These are phyloP conservation scores for Sporothrix euskadiensis DNA, from an alignment of 2,329 filamentous ascomycete genomes.

Conservation along the genomic window DNA sequence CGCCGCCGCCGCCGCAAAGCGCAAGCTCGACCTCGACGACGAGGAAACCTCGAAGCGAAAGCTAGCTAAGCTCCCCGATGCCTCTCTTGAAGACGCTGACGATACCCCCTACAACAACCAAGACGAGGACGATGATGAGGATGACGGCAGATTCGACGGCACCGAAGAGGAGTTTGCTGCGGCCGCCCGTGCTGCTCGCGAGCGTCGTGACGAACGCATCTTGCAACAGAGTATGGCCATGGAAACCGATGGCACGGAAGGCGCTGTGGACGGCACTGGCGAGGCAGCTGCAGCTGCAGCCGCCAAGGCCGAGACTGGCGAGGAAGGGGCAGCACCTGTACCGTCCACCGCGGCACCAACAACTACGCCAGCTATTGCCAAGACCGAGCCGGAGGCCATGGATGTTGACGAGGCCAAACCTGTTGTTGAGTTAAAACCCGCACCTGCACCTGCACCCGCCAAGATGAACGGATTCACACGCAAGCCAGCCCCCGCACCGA, in stretches of 20 bases:
- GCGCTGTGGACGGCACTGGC: background rate
- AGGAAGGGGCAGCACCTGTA: slow-evolving; percentile 31
- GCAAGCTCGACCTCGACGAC: slow-evolving; percentile 81
- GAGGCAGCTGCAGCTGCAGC: slow-evolving; percentile 33
- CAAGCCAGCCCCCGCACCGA: background rate
- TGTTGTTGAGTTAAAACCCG: background rate
- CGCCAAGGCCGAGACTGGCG: slow-evolving; percentile 28
- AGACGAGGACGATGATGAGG: slow-evolving; percentile 67
- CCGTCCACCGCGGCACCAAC: slow-evolving; percentile 23
- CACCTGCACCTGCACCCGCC: background rate
- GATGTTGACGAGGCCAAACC: slow-evolving; percentile 49
- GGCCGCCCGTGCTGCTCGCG: slow-evolving; percentile 79
- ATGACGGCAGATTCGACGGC: slow-evolving; percentile 73
- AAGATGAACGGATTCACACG: slow-evolving; percentile 2
- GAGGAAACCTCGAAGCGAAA: slow-evolving; percentile 85
- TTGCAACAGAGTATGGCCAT: slow-evolving; percentile 51
- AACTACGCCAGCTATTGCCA: slow-evolving; percentile 20
- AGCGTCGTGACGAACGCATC: slow-evolving; percentile 72
- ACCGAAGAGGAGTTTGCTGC: slow-evolving; percentile 87
- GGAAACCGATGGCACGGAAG: slow-evolving; percentile 43
- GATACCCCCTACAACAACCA: slow-evolving; percentile 62
- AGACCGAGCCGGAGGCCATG: slow-evolving; percentile 50
- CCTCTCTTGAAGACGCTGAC: slow-evolving; percentile 65
- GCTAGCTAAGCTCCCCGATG: slow-evolving; percentile 83
- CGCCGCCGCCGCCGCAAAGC: slow-evolving; percentile 62